Conservation (phyloP, 441 rosid species). For the Isatis lusitanica region DNA sequence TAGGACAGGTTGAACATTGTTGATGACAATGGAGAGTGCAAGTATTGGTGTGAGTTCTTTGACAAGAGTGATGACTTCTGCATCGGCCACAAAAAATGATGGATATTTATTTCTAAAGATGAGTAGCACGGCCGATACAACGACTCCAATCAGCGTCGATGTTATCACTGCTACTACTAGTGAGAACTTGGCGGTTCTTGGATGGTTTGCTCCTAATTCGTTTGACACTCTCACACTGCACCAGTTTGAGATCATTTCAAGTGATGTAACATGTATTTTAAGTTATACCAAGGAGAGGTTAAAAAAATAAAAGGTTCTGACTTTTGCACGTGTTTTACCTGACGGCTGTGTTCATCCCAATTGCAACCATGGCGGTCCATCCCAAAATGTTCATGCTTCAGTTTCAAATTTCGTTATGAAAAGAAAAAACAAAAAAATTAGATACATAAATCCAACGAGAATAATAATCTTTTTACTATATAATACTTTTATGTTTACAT, state of each 20-base stretch:
- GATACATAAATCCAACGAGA: background rate
- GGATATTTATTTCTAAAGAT: slow-evolving; percentile 51
- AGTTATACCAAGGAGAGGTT: background rate
- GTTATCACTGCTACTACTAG: slow-evolving; percentile 60
- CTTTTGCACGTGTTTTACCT: slow-evolving; percentile 44
- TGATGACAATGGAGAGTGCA: slow-evolving; percentile 59
- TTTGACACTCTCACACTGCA: slow-evolving; percentile 79
- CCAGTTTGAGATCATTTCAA: background rate
- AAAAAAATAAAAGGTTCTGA: background rate
- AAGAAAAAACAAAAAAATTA: background rate
- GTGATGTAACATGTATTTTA: too few relatives aligned
- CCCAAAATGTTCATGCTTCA: slow-evolving; percentile 75
- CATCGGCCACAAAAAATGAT: slow-evolving; percentile 48
- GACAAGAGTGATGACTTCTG: slow-evolving; percentile 53
- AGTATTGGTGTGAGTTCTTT: slow-evolving; percentile 69
- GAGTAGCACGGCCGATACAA: slow-evolving; percentile 44
- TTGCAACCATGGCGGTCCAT: slow-evolving; percentile 64
- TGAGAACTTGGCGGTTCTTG: slow-evolving; percentile 65
- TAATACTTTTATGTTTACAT: background rate
- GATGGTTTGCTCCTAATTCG: slow-evolving; percentile 75
- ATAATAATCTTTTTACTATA: background rate
- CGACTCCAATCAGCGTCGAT: slow-evolving; percentile 48
- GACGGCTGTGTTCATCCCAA: slow-evolving; percentile 76
- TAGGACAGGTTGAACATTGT: slow-evolving; percentile 78
- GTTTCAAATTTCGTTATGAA: background rate